Evolutionary conservation across 257 asterid species (phyloP), one percentile per base, ranked within the genome.

Genomic region (Primulina eburnea): DNA sequence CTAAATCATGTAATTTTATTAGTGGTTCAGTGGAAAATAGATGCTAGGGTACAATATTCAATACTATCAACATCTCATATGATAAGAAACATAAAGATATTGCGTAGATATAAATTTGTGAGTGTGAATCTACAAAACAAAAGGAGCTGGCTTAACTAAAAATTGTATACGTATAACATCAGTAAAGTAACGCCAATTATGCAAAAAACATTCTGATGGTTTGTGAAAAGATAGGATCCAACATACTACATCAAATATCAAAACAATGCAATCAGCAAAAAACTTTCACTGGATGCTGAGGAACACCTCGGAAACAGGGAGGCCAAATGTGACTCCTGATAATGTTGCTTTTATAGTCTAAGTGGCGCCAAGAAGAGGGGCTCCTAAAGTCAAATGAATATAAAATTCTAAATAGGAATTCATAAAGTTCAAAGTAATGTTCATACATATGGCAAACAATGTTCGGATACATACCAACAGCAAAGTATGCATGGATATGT

Each of bases 401-500:
- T 55, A 75, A 38, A 37, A 65, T 11, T 68, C 30, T 79, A 63
- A 26, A 55, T 79, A 67, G 73, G 75, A 69, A 32, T 59, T 53
- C 24, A 40, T 53, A 40, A 35, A 65, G 59, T 80, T 40, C 69
- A 35, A 64, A 50, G 37, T 24, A 65, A 55, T 55, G 63, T 29
- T 50, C 62, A 50, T 72, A 30, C 37, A 71, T 61, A 56, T 60
- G 53, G 62, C 38, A 73, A 80, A 47, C 69, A 65, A 75, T 66
- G 58, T 64, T 73, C 72, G 69, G 29, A 72, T 69, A 81, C 93
- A 82, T 90, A 93, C 99, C 99, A 70, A 93, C 99, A 53, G 99
- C 99, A 75, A 93, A 93, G 81, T 90, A 93, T 65, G 99, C 97
- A 84, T 90, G 99, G 67, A 93, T 90, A 82, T 93, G 99, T 21